Base-by-base conservation (phyloP, 768 basidiomycete species). In the Cystoderma amianthinum region DNA sequence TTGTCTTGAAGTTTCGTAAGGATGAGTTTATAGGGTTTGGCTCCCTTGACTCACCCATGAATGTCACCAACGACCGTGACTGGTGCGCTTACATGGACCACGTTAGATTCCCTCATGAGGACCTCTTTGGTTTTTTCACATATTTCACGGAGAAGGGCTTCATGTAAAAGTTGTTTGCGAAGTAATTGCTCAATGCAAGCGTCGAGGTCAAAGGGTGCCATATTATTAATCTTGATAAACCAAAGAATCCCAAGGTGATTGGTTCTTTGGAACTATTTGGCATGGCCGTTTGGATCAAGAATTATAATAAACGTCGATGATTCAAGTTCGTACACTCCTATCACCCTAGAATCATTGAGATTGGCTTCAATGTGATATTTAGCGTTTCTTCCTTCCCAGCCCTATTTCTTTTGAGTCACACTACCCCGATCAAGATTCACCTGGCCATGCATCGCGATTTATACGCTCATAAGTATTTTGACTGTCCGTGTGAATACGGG, bases 121-220 rank as follows among this genome's bases (percentile, higher is more conserved):
- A 99, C 91, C 59, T 99, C 96, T 60, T 98, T 99, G 12, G 95
- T 96, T 68, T 98, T 98, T 57, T 96, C 95, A 72, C 96, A 98
- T 76, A 99, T 97, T 72, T 99, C 95, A 38, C 93, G 84, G 33
- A 99, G 63, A 19, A 98, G 73, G 2, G 91, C 86, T 65, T 98
- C 95, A 53, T 94, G 94, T 3, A 99, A 71, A 11, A 99, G 80
- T 49, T 96, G 93, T 68, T 96, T 96, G 39, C 82, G 75, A 23
- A 91, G 77, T 42, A 95, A 71, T 55, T 93, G 88, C 54, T 85
- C 69, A 56, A 97, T 97, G 63, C 93, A 97, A 46, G 89, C 90
- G 72, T 97, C 93, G 58, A 97, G 83, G 73, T 97, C 90, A 72
- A 97, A 95, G 57, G 88, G 74, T 42, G 72, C 72, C 74, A 76